These are phyloP conservation scores for Alternaria incomplexa DNA, from an alignment of 2,329 filamentous ascomycete species.

Conservation along the genomic window DNA sequence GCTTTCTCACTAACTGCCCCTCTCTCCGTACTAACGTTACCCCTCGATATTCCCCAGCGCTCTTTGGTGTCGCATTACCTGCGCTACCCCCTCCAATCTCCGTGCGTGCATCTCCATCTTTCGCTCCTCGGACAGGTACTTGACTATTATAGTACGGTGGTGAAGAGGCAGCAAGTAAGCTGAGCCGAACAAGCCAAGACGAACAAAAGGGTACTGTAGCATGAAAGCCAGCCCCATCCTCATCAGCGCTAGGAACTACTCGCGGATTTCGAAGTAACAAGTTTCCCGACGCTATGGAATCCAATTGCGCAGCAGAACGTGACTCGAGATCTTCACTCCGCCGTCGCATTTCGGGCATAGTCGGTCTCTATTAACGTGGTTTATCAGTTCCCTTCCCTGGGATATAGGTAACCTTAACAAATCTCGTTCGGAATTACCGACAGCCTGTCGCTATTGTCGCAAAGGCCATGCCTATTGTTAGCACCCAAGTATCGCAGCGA, in stretches of 20 bases:
- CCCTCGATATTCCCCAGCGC: neutral
- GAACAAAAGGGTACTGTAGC: neutral
- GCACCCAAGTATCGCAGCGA: neutral
- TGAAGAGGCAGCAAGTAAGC: neutral
- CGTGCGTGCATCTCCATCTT: conserved; percentile 1
- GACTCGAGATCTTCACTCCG: neutral
- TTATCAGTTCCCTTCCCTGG: neutral
- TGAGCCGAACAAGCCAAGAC: neutral
- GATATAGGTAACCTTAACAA: neutral
- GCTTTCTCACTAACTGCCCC: neutral
- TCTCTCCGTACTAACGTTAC: neutral
- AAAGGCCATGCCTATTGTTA: conserved; percentile 1
- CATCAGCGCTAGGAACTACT: neutral
- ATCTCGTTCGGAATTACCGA: neutral
- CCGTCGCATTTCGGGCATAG: neutral
- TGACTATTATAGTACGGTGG: neutral
- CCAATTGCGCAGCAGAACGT: conserved; percentile 7
- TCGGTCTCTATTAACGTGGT: neutral
- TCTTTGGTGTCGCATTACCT: neutral
- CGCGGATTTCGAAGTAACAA: neutral
- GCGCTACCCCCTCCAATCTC: conserved; percentile 2
- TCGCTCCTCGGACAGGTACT: neutral
- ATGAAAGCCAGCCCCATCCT: neutral
- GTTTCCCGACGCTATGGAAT: neutral
- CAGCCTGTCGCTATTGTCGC: neutral